A percentile compares a stretch with the other conserved stretches of the same genome.
Conservation (phyloP, 768 basidiomycete species). For the Nidularia pulvinata region DNA sequence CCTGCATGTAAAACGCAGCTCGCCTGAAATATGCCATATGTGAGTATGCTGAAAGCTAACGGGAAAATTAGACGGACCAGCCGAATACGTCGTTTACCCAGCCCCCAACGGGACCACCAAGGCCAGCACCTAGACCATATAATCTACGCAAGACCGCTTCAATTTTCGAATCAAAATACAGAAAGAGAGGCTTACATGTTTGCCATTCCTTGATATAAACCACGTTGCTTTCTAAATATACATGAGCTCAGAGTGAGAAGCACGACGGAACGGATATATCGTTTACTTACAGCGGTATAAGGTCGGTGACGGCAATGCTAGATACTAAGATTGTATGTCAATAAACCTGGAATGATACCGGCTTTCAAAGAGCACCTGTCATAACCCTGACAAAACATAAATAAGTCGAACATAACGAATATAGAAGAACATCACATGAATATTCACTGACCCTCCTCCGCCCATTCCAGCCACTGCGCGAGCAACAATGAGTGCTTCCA, state of each 20-base stretch:
- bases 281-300: constrained; percentile 78
- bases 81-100: constrained; percentile 87
- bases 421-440: constrained; percentile 8
- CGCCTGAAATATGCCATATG: constrained; percentile 51
- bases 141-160: constrained; percentile 40
- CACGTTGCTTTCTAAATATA: constrained; percentile 69
- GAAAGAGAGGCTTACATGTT: constrained; percentile 64
- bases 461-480: constrained; percentile 91
- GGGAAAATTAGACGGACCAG: constrained; percentile 52
- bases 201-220: constrained; percentile 89
- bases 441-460: constrained; percentile 74
- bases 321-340: constrained; percentile 47
- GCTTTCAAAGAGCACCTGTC: constrained; percentile 60
- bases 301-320: constrained; percentile 83
- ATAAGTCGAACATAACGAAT: constrained; percentile 16
- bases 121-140: constrained; percentile 81
- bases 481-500: constrained; percentile 79
- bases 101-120: constrained; percentile 81
- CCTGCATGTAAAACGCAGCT: constrained; percentile 86
- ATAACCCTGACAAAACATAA: constrained; percentile 56
- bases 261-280: neutral
- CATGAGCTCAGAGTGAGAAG: neutral
- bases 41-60: constrained; percentile 3
- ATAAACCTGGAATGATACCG: constrained; percentile 5
- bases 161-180: constrained; percentile 1